A percentile compares a stretch with the other conserved stretches of the same genome.
phyloP scores from a whole-genome alignment of 306 rosid species.

The Lotus japonicus region DNA sequence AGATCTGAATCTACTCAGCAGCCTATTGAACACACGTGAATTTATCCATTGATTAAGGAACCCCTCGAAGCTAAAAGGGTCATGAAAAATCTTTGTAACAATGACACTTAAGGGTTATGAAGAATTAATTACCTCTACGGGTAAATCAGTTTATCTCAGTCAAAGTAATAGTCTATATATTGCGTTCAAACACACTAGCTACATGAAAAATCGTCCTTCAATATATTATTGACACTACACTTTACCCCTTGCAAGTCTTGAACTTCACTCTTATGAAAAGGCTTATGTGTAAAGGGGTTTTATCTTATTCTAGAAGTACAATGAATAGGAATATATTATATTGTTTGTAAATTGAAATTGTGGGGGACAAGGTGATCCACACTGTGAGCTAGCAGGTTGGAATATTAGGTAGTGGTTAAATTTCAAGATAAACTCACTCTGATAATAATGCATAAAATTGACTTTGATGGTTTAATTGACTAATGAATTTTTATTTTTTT shows the following conservation, averaged over 20 bases:
- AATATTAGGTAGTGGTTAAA: neutral
- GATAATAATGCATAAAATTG: neutral
- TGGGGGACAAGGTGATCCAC: slow-evolving; percentile 8
- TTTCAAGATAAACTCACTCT: neutral
- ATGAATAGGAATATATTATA: slow-evolving; percentile 24
- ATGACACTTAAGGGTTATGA: slow-evolving; percentile 1
- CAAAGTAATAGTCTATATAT: neutral
- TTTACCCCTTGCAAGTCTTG: slow-evolving; percentile 11
- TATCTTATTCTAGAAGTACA: neutral
- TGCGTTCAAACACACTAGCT: neutral
- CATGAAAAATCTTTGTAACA: neutral
- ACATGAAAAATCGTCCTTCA: neutral
- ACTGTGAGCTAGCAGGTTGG: neutral
- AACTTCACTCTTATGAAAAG: neutral
- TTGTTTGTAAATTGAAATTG: slow-evolving; percentile 9
- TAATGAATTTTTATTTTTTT: too few species aligned
- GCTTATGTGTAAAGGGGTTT: slow-evolving; percentile 6
- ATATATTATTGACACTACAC: neutral
- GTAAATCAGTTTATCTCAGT: neutral
- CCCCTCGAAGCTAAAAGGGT: slow-evolving; percentile 11
- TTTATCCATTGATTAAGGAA: slow-evolving; percentile 9
- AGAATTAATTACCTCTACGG: neutral
- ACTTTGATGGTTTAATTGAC: neutral
- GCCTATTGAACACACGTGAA: neutral
- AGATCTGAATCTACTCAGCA: slow-evolving; percentile 24